Evolutionary conservation across 441 rosid genomes (phyloP).

Genomic region (Brassica hybrid): DNA sequence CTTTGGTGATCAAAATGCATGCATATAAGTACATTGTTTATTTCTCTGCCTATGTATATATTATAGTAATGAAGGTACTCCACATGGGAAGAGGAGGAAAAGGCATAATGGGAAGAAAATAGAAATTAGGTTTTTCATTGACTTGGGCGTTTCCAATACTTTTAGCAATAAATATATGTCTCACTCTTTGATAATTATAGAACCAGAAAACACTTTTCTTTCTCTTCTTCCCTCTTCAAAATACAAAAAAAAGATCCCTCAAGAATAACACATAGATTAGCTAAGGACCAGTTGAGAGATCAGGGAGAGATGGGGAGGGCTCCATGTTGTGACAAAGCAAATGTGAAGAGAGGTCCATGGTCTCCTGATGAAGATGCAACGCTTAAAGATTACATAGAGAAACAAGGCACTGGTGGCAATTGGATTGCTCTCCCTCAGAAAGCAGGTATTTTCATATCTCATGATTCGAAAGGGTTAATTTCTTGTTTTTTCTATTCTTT

Average conservation of each 20-base stretch:
- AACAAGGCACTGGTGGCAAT: conserved; percentile 61
- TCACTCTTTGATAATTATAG: conserved; percentile 29
- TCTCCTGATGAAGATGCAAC: conserved; percentile 72
- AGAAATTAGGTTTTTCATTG: conserved; percentile 42
- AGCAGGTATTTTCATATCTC: conserved; percentile 59
- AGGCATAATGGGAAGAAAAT: conserved; percentile 28
- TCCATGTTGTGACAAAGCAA: conserved; percentile 73
- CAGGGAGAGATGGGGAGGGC: conserved; percentile 66
- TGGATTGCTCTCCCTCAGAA: conserved; percentile 74
- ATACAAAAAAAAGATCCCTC: conserved; percentile 16
- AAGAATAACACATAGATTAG: conserved; percentile 17
- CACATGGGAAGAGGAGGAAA: conserved; percentile 41
- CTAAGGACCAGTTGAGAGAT: conserved; percentile 10
- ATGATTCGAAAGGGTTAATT: not conserved
- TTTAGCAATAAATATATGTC: conserved; percentile 41
- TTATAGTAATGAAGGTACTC: conserved; percentile 24
- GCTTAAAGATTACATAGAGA: conserved; percentile 53
- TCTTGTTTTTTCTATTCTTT: not conserved
- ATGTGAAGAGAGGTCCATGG: conserved; percentile 81
- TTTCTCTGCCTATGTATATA: not conserved
- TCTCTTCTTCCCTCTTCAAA: conserved; percentile 25
- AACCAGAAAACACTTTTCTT: conserved; percentile 30
- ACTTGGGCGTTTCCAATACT: conserved; percentile 42
- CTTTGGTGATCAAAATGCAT: conserved; percentile 36
- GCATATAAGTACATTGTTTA: not conserved